Evolutionary conservation across 495 filamentous ascomycete genomes (phyloP).

Genomic region (Pyrenopolyporus hunteri): DNA sequence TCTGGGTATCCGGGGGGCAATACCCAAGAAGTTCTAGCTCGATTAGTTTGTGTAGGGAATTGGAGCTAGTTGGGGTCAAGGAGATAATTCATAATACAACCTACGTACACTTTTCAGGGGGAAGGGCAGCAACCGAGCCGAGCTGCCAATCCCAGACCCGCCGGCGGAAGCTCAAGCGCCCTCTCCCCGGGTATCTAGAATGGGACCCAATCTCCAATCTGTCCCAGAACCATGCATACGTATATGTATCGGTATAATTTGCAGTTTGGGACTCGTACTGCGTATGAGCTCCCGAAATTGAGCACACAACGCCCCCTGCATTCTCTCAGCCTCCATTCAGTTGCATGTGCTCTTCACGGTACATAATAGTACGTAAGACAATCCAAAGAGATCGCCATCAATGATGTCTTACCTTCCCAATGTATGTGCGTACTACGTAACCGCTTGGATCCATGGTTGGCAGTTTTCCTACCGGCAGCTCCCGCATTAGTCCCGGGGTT

Average conservation of each 20-base stretch:
- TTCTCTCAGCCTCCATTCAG: too few species aligned
- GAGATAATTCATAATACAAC: not conserved
- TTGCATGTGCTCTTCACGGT: too few species aligned
- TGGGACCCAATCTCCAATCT: not conserved
- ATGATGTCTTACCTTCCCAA: too few species aligned
- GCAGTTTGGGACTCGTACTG: slow-evolving; percentile 1
- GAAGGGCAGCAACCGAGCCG: slow-evolving; percentile 2
- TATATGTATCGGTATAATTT: not conserved
- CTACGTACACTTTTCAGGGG: too few species aligned
- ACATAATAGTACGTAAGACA: too few species aligned
- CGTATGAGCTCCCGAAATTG: slow-evolving; percentile 14
- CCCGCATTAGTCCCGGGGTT: not conserved
- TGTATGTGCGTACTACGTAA: too few species aligned
- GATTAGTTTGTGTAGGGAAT: slow-evolving; percentile 6
- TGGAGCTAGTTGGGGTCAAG: not conserved
- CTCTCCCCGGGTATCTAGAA: slow-evolving; percentile 1
- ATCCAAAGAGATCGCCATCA: too few species aligned
- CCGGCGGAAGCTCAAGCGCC: slow-evolving; percentile 16
- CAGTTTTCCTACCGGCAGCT: not conserved
- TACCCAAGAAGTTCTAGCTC: slow-evolving; percentile 21
- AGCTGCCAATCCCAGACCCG: slow-evolving; percentile 5
- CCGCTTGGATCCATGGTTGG: too few species aligned
- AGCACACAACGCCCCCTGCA: not conserved
- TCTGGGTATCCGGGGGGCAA: not conserved
- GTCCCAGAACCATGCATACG: not conserved